phyloP scores from a whole-genome alignment of 768 basidiomycete genomes.

The Galerina marginata region DNA sequence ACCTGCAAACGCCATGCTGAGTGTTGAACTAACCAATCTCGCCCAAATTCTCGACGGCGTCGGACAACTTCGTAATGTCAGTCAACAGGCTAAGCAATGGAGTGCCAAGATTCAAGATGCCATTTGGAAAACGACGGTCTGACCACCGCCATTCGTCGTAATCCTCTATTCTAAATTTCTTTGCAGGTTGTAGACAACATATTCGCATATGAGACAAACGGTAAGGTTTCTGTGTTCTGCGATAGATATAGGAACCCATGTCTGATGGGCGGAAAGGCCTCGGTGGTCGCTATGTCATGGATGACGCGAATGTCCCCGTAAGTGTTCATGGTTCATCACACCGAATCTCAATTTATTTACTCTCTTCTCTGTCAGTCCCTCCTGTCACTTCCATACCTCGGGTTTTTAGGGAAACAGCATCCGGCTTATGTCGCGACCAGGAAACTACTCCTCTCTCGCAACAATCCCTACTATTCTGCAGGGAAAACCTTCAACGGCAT shows the following conservation, averaged over 20 bases:
- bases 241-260: background rate
- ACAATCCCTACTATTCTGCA: constrained; percentile 73
- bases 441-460: constrained; percentile 60
- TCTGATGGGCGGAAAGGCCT: constrained; percentile 46
- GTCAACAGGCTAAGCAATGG: constrained; percentile 58
- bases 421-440: constrained; percentile 69
- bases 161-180: background rate
- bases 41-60: constrained; percentile 61
- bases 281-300: constrained; percentile 79
- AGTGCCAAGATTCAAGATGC: constrained; percentile 63
- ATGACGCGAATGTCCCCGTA: constrained; percentile 86
- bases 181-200: constrained; percentile 62
- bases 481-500: constrained; percentile 70
- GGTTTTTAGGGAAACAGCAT: constrained; percentile 67
- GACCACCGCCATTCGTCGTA: constrained; percentile 19
- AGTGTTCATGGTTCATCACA: constrained; percentile 24
- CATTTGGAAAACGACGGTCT: constrained; percentile 66
- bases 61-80: constrained; percentile 54
- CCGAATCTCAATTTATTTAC: background rate
- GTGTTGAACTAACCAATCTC: constrained; percentile 69
- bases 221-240: constrained; percentile 33
- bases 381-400: constrained; percentile 80
- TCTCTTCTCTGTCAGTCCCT: constrained; percentile 53
- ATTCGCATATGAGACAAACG: constrained; percentile 82
- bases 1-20: constrained; percentile 84